Evolutionary conservation across 306 rosid species (phyloP), one percentile per base, ranked within the genome.

Genomic region (Vigna reflexopilosa): DNA sequence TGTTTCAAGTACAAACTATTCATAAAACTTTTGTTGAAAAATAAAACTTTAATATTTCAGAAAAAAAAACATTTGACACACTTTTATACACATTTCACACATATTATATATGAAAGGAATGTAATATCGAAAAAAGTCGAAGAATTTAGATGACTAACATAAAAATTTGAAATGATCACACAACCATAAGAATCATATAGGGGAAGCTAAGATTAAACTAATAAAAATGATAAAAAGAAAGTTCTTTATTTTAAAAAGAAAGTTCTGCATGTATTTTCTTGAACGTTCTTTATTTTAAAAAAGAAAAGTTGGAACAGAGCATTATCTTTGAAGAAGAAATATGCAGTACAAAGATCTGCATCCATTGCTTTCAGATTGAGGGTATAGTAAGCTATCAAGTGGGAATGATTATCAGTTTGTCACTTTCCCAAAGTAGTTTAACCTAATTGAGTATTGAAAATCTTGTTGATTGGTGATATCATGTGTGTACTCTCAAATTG

Each of bases 401-500:
- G 76, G 4, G 57, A 68, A 75, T 75, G 81, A 81, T 75, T 70
- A 73, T 55, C 57, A 69, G 72, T 77, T 75, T 76, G 64, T 67
- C 80, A 58, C 72, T 81, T 68, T 68, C 72, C 59, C 72, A 58
- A 67, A 75, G 77, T 48, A 14, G 72, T 36, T 30, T 16, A 68
- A 48, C 55, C 80, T 48, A 75, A 75, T 48, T 67, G 66, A 81
- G 64, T 58, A 74, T 78, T 73, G 19, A 57, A 80, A 57, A 67
- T 75, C 71, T 75, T 47, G 80, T 34, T 57, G 72, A 81, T 81
- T 81, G 84, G 72, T 67, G 77, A 28, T 71, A 75, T 67, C 26
- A 81, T 81, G 52, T 67, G 28, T 45, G 54, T 67, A 74, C 66
- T 56, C 55, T 54, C 44, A n/a, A 38, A 40, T 54, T 65, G 80